Percentiles rank a stretch among this genome's conserved stretches.
These are phyloP conservation scores for Globisporangium iwayamae DNA, from an alignment of 352 stramenopile genomes.

Conservation along the genomic window DNA sequence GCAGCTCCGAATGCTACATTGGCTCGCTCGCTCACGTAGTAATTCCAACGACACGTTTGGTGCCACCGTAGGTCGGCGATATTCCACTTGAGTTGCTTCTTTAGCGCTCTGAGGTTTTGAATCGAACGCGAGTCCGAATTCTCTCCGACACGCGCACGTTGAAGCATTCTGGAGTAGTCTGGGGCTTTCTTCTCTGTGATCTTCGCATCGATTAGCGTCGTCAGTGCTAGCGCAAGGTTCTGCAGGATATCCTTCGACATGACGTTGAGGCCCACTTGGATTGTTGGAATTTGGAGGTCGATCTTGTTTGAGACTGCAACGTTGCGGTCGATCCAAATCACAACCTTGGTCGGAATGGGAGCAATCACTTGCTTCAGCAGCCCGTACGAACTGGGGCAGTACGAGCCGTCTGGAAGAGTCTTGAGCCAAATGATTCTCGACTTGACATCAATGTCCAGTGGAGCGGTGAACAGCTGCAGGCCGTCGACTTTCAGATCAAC, in stretches of 20 bases:
- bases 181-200: constrained; percentile 32
- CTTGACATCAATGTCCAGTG: constrained; percentile 69
- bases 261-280: constrained; percentile 46
- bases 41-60: constrained; percentile 53
- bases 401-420: constrained; percentile 46
- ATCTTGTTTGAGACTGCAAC: constrained; percentile 38
- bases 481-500: constrained; percentile 62
- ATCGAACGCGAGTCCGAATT: constrained; percentile 23
- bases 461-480: constrained; percentile 61
- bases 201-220: constrained; percentile 38
- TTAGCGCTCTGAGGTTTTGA: constrained; percentile 37
- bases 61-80: constrained; percentile 55
- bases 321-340: constrained; percentile 50
- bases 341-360: constrained; percentile 52
- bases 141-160: constrained; percentile 8
- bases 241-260: constrained; percentile 66
- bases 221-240: constrained; percentile 36
- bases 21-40: constrained; percentile 41
- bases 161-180: constrained; percentile 35
- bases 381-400: constrained; percentile 56
- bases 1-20: constrained; percentile 36
- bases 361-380: constrained; percentile 65
- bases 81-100: constrained; percentile 62
- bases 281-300: constrained; percentile 50
- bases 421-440: constrained; percentile 68